Evolutionary conservation across 129 eudicot species (phyloP).

Genomic region (Chrysanthemum lavandulifolium): DNA sequence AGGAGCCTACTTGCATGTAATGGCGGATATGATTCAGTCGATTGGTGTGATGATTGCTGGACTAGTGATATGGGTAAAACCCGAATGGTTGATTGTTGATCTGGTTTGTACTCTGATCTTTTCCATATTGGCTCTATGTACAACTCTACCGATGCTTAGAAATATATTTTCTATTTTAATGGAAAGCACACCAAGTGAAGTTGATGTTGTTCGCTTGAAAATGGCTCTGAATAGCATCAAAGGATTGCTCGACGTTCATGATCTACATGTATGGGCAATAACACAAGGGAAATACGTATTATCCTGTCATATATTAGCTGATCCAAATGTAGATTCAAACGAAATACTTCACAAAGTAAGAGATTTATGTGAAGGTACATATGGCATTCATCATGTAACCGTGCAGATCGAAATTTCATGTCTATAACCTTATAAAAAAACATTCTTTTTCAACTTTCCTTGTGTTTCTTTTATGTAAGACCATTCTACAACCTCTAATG

Average conservation of each 20-base stretch:
- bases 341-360: conserved; percentile 31
- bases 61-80: conserved; percentile 61
- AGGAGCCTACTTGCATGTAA: conserved; percentile 77
- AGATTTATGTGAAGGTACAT: conserved; percentile 44
- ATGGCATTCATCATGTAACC: conserved; percentile 68
- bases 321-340: conserved; percentile 25
- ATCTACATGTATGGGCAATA: conserved; percentile 78
- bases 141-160: conserved; percentile 62
- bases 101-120: conserved; percentile 61
- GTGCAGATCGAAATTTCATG: conserved; percentile 48
- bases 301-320: conserved; percentile 54
- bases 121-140: conserved; percentile 43
- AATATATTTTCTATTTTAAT: conserved; percentile 48
- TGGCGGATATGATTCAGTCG: conserved; percentile 67
- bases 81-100: conserved; percentile 67
- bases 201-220: conserved; percentile 45
- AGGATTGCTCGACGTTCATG: conserved; percentile 63
- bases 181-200: conserved; percentile 67
- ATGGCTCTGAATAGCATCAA: conserved; percentile 38
- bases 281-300: conserved; percentile 57
- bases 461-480: conserved; percentile 18
- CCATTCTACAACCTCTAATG: not conserved
- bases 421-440: conserved; percentile 17
- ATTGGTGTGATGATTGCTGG: conserved; percentile 78
- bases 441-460: conserved; percentile 10